Percentiles rank a stretch among this genome's conserved stretches.
Evolutionary conservation across 805 yeast genomes (phyloP).

Genomic region (Pichia thaimueangensis): DNA sequence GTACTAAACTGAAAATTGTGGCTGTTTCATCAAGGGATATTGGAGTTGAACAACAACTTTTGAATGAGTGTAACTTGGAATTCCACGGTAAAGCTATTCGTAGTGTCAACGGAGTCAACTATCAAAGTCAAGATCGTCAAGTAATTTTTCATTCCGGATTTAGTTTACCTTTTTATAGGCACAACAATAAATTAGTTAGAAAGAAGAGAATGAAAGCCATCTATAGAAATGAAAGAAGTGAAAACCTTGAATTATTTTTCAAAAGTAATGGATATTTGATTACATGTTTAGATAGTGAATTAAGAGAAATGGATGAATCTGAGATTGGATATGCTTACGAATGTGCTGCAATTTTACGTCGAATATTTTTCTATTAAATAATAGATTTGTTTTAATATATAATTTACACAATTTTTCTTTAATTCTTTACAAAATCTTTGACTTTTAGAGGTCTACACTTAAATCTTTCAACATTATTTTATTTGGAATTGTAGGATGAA

Average conservation of each 20-base stretch:
- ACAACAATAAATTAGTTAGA: constrained; percentile 39
- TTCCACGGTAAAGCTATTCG: constrained; percentile 40
- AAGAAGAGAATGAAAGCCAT: constrained; percentile 18
- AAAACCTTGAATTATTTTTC: constrained; percentile 37
- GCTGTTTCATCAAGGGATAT: constrained; percentile 28
- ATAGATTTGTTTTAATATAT: no score
- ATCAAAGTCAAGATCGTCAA: constrained; percentile 27
- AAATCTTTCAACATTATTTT: constrained; percentile 25
- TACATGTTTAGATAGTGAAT: constrained; percentile 36
- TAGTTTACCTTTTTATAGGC: constrained; percentile 46
- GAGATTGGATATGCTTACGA: constrained; percentile 41
- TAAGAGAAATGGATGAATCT: constrained; percentile 28
- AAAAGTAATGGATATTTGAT: constrained; percentile 49
- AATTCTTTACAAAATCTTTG: no score
- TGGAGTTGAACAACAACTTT: constrained; percentile 34
- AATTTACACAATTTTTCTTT: not conserved
- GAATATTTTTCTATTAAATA: constrained; percentile 34
- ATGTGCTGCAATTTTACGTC: constrained; percentile 42
- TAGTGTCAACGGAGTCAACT: constrained; percentile 47
- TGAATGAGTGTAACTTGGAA: constrained; percentile 10
- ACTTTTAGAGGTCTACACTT: constrained; percentile 6
- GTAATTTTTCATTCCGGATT: constrained; percentile 42
- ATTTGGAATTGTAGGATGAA: constrained; percentile 24
- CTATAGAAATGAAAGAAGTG: constrained; percentile 7
- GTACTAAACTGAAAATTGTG: not conserved